Evolutionary conservation across 192 early-diverging fungal species (phyloP), one percentile per base, ranked within the genome.

Genomic region (Diversispora eburnea): DNA sequence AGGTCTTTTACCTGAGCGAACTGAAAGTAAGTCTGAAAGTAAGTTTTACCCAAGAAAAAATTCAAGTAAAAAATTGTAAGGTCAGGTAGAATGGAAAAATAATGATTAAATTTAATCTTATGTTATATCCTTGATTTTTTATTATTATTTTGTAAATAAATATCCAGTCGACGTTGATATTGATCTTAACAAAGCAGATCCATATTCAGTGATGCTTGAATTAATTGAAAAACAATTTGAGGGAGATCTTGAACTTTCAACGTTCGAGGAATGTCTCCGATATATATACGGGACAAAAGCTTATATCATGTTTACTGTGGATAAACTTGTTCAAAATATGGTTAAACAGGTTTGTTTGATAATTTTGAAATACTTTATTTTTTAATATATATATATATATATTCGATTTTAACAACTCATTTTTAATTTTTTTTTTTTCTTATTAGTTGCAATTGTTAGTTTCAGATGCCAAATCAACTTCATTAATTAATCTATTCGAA

Each of bases 241-340:
- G 48, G 89, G 89, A 46, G 91, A 97, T 60, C 78, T 95, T 69
- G 95, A 98, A 41, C 76, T 85, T 22, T 82, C 81, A 46, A 82
- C 84, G 67, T 99, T 93, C 85, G 98, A 99, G 74, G 96, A 99
- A 66, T 84, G 84, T 45, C 81, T 89, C 49, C 90, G 98, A 0
- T 86, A 89, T 45, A 81, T 99, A 79, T 98, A 93, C 81, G 88
- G 91, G 17, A 97, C 93, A 55, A 88, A 93, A 52, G 98, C 93
- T 0, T 97, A 97, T 75, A 76, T 91, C 54, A 84, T 94, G 25
- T 91, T 97, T 67, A 96, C 95, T 0, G 81, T 98, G 8, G 96
- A 98, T 80, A 95, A 94, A 76, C 84, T 97, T 42, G 85, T 93
- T 25, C 89, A 90, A 75, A 81, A 86, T 8, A 79, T 96, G 61